Evolutionary conservation across 176 grass and related monocot genomes (phyloP).

Genomic region (Leersia perrieri): DNA sequence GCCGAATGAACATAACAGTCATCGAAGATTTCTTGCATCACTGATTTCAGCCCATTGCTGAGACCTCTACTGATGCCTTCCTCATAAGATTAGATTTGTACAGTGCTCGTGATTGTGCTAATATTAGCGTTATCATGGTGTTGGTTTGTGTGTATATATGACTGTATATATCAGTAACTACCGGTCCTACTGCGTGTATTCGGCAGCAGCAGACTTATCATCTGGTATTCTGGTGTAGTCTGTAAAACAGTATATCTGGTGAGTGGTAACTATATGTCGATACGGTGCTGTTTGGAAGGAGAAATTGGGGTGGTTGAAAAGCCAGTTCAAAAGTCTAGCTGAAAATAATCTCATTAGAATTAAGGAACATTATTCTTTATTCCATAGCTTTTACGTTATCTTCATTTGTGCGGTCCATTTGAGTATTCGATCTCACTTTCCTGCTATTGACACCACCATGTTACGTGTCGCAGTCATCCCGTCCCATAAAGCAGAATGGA

Average conservation of each 20-base stretch:
- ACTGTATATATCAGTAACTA: constrained; percentile 49
- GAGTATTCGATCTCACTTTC: background rate
- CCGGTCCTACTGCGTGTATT: constrained; percentile 28
- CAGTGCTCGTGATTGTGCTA: constrained; percentile 42
- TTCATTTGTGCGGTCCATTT: constrained; percentile 7
- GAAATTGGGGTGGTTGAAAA: constrained; percentile 14
- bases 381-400: background rate
- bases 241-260: constrained; percentile 16
- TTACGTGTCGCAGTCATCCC: constrained; percentile 23
- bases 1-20: constrained; percentile 32
- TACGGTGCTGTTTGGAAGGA: constrained; percentile 29
- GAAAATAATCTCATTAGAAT: background rate
- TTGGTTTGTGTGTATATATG: constrained; percentile 41
- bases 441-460: background rate
- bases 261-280: constrained; percentile 21
- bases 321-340: background rate
- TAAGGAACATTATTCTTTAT: background rate
- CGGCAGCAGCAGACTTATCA: constrained; percentile 17
- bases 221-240: constrained; percentile 19
- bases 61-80: constrained; percentile 17
- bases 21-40: constrained; percentile 39
- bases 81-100: constrained; percentile 58
- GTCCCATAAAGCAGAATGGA: constrained; percentile 24
- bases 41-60: constrained; percentile 55
- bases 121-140: constrained; percentile 28